These are phyloP conservation scores for Candida silvicultrix DNA, from an alignment of 805 yeast genomes.

Conservation along the genomic window DNA sequence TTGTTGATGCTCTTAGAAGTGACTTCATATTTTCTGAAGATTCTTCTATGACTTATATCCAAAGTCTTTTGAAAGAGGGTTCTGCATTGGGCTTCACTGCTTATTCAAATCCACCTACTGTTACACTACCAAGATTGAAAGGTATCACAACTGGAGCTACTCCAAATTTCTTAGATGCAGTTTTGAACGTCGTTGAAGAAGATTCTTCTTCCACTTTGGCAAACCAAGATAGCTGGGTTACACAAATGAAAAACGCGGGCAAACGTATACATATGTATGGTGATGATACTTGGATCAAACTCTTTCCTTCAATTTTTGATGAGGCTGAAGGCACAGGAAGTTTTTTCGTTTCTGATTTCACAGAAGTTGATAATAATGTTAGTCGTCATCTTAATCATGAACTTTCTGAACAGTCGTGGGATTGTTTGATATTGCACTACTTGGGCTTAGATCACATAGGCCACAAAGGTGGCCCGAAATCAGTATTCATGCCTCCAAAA, in stretches of 20 bases:
- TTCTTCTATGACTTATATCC: conserved; percentile 66
- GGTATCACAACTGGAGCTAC: conserved; percentile 94
- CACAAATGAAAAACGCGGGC: conserved; percentile 42
- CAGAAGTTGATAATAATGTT: conserved; percentile 90
- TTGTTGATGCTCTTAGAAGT: conserved; percentile 87
- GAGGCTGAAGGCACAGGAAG: conserved; percentile 83
- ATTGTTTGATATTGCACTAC: conserved; percentile 81
- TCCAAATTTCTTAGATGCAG: conserved; percentile 91
- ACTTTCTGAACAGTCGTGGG: conserved; percentile 57
- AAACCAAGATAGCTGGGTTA: conserved; percentile 82
- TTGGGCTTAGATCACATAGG: conserved; percentile 97
- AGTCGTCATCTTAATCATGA: conserved; percentile 76
- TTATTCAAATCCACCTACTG: conserved; percentile 92
- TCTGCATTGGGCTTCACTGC: conserved; percentile 86
- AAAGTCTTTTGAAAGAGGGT: conserved; percentile 56
- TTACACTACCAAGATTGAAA: conserved; percentile 87
- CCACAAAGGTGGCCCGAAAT: conserved; percentile 89
- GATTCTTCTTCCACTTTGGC: conserved; percentile 63
- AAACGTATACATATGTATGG: conserved; percentile 76
- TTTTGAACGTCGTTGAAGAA: conserved; percentile 87
- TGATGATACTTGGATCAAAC: conserved; percentile 95
- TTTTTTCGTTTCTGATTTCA: conserved; percentile 91
- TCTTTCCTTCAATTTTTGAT: conserved; percentile 70
- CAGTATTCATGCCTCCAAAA: conserved; percentile 74
- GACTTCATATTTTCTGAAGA: conserved; percentile 71